Evolutionary conservation across 306 rosid species (phyloP), one percentile per base, ranked within the genome.

Genomic region (Vigna angularis): DNA sequence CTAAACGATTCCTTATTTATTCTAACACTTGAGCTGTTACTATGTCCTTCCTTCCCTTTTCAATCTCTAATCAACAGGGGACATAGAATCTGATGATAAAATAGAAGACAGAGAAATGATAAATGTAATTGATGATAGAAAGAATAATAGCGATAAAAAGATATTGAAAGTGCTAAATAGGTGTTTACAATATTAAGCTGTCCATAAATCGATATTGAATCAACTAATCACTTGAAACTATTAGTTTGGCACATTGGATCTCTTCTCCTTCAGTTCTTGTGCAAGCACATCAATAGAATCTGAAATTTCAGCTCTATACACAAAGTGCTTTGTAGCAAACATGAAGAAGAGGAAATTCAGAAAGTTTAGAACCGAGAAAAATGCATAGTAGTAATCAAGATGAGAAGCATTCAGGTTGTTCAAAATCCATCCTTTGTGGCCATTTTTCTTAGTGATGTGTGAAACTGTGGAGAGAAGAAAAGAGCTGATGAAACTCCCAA

Each of bases 241-340:
- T 78, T 66, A 18, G 17, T 67, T 71, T 2, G 76, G 61, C 4
- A 3, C 65, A 44, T 17, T 30, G 11, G 38, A 42, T 59, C 49
- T 24, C 16, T 68, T 72, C 64, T 80, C 91, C 81, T 74, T 85
- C 81, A 93, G 24, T 73, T 86, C 89, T 58, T 79, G 84, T 0
- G 76, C 71, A 9, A 93, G 90, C 2, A 86, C 80, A 22, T 75
- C 3, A 2, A 91, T 77, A 3, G 98, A 87, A 80, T 88, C 83
- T 6, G 92, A 91, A 58, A 93, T 83, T 56, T 93, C 97, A 34
- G 92, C 97, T 47, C 77, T 91, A 16, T 93, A 88, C 10, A 78
- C 92, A 52, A 89, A 91, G 34, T 58, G 57, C 87, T 78, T 89
- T 4, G 73, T 10, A 0, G 70, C 88, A 13, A 83, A 13, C 61